Percentiles rank a stretch among this genome's conserved stretches.
Evolutionary conservation across 2,329 filamentous ascomycete genomes (phyloP).

Genomic region (Penicillium sp.): DNA sequence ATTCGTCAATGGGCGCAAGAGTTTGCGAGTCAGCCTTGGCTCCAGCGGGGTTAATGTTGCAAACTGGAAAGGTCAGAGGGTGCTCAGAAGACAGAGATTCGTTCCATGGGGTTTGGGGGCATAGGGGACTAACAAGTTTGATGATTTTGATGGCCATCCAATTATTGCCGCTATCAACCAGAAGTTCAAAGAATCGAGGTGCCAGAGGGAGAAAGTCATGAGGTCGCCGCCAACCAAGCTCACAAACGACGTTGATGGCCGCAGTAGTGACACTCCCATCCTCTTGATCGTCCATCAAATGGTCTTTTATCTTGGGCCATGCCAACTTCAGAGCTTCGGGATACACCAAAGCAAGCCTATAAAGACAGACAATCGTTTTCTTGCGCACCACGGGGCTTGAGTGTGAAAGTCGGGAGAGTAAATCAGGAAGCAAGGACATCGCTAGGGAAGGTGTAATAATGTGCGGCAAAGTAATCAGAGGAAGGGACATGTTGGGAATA

Average conservation of each 20-base stretch:
- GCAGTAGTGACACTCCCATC: constrained; percentile 92
- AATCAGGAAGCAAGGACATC: constrained; percentile 80
- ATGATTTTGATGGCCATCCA: constrained; percentile 99
- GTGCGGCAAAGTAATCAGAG: constrained; percentile 87
- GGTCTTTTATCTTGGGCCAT: constrained; percentile 97
- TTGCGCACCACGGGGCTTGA: constrained; percentile 84
- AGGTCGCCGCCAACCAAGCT: constrained; percentile 89
- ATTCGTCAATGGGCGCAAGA: constrained; percentile 84
- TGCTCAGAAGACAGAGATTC: background rate
- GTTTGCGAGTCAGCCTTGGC: constrained; percentile 84
- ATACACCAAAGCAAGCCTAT: constrained; percentile 91
- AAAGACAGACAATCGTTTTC: constrained; percentile 93
- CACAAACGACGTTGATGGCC: constrained; percentile 95
- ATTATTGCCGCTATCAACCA: constrained; percentile 92
- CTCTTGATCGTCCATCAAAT: constrained; percentile 83
- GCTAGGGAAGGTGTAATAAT: constrained; percentile 91
- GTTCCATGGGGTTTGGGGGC: background rate
- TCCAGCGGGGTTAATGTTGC: constrained; percentile 91
- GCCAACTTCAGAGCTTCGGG: constrained; percentile 88
- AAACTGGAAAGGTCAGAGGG: constrained; percentile 61
- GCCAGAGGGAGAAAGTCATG: constrained; percentile 92
- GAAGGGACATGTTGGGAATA: constrained; percentile 76
- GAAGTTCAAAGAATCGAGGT: constrained; percentile 83
- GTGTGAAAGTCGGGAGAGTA: constrained; percentile 82
- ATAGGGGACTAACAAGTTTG: constrained; percentile 67